Evolutionary conservation across 2,329 filamentous ascomycete genomes (phyloP), one percentile per base, ranked within the genome.

Genomic region (Bipolaris oryzae): DNA sequence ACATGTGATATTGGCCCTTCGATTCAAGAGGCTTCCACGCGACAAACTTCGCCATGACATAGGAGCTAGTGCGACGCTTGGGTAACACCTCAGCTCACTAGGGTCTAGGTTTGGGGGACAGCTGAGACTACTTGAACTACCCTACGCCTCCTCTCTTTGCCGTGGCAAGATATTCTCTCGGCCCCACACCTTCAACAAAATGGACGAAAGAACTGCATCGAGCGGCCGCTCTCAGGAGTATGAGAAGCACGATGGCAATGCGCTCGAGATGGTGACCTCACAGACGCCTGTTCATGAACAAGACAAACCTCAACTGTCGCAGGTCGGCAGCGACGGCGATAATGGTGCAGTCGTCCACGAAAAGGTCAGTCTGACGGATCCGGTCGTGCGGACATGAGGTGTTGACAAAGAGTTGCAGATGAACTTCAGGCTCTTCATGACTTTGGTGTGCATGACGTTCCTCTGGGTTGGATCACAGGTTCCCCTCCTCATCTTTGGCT

Each of bases 391-490:
- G 28, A 13, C 10, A 31, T 13, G 28, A 31, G 28, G 28, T 31
- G 25, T 15, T 47, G 18, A 18, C 38, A 28, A 45, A 39, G 50
- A 37, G 16, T 41, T 53, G 7, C 34, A 68, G 62, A 67, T 68
- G 64, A 68, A 65, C 42, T 35, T 39, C 76, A 83, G 68, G 28
- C 77, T 81, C 3, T 79, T 84, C 63, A 82, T 85, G 82, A 80
- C 79, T 50, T 76, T 87, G 44, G 64, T 82, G 13, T 83, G 84
- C 56, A 85, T 86, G 82, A 82, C 83, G 5, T 84, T 87, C 53
- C 74, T 87, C 20, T 87, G 84, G 84, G 84, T 83, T 46, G 84
- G 84, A 28, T 84, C 80, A 51, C 85, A 87, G 62, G 86, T 87
- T 44, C 84, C 85, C 1, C 77, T 87, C 10, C 80, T 78, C 47